Conservation (phyloP, 139 green algal genomes). For the Coccomyxa sp. region DNA sequence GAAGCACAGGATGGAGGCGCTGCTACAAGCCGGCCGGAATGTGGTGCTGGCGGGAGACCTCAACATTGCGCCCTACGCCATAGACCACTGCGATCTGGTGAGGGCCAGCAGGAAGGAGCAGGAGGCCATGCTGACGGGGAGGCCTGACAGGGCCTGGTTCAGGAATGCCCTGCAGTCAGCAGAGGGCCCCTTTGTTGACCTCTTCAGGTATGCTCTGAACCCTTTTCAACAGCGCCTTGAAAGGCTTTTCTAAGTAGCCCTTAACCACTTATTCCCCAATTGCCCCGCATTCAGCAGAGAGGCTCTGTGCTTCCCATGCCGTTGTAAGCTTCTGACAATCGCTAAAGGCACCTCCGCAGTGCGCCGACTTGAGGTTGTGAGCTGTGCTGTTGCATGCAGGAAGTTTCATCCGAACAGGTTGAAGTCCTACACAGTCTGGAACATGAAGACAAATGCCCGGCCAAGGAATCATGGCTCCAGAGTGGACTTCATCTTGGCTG, state of each 20-base stretch:
- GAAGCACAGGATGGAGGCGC: constrained; percentile 22
- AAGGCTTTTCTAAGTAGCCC: not conserved
- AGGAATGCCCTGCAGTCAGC: constrained; percentile 9
- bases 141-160: constrained; percentile 38
- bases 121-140: constrained; percentile 3
- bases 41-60: constrained; percentile 63
- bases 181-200: constrained; percentile 28
- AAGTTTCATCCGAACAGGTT: not conserved
- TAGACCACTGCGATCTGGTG: constrained; percentile 36
- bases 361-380: no score
- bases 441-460: constrained; percentile 45
- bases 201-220: constrained; percentile 28
- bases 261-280: not conserved
- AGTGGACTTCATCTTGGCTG: constrained; percentile 71
- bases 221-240: constrained; percentile 2
- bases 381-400: not conserved
- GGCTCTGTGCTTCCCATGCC: not conserved
- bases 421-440: constrained; percentile 79
- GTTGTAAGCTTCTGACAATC: not conserved
- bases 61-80: constrained; percentile 49
- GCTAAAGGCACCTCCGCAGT: no score
- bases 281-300: not conserved
- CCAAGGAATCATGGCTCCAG: constrained; percentile 68
- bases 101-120: not conserved
- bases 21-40: constrained; percentile 30